Evolutionary conservation across 2,329 filamentous ascomycete species (phyloP), one percentile per base, ranked within the genome.

Genomic region (Colletotrichum sidae): DNA sequence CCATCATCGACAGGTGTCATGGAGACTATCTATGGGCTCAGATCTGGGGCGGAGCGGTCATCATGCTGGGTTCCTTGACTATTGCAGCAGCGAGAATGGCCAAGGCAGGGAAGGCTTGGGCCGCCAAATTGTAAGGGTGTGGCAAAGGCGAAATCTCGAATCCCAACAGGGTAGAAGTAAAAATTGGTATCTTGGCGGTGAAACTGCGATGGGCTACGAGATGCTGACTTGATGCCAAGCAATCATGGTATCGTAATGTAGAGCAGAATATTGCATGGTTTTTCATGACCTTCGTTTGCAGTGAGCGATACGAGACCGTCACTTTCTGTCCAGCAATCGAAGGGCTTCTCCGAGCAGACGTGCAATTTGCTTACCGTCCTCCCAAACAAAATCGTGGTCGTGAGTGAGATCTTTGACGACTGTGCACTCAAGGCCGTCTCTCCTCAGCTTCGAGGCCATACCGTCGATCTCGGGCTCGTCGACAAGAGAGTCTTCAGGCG

Each of bases 331-430:
- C 38, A 67, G 44, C 39, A 53, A 39, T 8, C 37, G 42, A n/a
- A 67, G 50, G 15, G 75, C 72, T 55, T 75, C 70, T n/a, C 70
- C 70, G 46, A 86, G 73, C 15, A 86, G 75, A 55, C 77, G 77
- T 35, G 84, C 87, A 53, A 91, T 74, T 69, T 88, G 84, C 39
- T 74, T 73, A 13, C 90, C 90, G 63, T 86, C 81, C 72, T 84
- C 73, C 87, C 89, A 91, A 3, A 90, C 79, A 68, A 85, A 83
- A 75, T 92, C 86, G 75, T 93, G 91, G 42, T 80, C 80, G 5
- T 87, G 90, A 8, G 74, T 75, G 55, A 89, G 72, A 70, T 86
- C 81, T 67, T 74, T 79, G 39, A 75, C 55, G 39, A 74, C 68
- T 6, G 69, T 65, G 12, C 72, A 66, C 10, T 68, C 59, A 53